Percentiles rank a stretch among this genome's conserved stretches.
phyloP scores from a whole-genome alignment of 805 yeast species.

The Kodamaea lidongshanica region DNA sequence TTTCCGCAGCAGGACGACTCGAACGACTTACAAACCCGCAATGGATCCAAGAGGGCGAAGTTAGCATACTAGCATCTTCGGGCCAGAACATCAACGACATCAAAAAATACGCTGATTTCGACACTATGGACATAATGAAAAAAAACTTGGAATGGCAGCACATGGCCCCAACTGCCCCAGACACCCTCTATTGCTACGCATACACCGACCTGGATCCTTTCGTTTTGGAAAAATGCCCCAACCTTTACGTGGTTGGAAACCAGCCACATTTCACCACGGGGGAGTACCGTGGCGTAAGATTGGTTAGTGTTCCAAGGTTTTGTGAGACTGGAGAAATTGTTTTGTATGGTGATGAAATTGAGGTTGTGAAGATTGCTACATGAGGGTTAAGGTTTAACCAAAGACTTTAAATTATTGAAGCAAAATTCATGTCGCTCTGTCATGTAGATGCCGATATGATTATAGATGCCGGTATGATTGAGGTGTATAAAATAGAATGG shows the following conservation, averaged over 20 bases:
- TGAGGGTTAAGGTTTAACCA: no score
- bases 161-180: slow-evolving; percentile 92
- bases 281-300: slow-evolving; percentile 33
- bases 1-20: slow-evolving; percentile 30
- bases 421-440: no score
- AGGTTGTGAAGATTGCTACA: slow-evolving; percentile 38
- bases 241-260: slow-evolving; percentile 81
- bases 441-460: no score
- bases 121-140: slow-evolving; percentile 39
- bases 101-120: slow-evolving; percentile 36
- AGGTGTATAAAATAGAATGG: no score
- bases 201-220: slow-evolving; percentile 75
- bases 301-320: slow-evolving; percentile 70
- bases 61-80: slow-evolving; percentile 61
- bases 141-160: slow-evolving; percentile 78
- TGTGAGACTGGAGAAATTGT: slow-evolving; percentile 58
- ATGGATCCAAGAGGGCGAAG: slow-evolving; percentile 46
- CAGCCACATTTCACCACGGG: slow-evolving; percentile 51
- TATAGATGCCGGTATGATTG: no score
- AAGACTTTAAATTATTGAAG: no score
- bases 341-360: slow-evolving; percentile 49
- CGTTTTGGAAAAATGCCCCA: slow-evolving; percentile 69
- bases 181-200: slow-evolving; percentile 88
- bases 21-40: slow-evolving; percentile 53
- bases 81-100: slow-evolving; percentile 86